These are phyloP conservation scores for Colletotrichum lupini DNA, from an alignment of 2,329 filamentous ascomycete species.

Conservation along the genomic window DNA sequence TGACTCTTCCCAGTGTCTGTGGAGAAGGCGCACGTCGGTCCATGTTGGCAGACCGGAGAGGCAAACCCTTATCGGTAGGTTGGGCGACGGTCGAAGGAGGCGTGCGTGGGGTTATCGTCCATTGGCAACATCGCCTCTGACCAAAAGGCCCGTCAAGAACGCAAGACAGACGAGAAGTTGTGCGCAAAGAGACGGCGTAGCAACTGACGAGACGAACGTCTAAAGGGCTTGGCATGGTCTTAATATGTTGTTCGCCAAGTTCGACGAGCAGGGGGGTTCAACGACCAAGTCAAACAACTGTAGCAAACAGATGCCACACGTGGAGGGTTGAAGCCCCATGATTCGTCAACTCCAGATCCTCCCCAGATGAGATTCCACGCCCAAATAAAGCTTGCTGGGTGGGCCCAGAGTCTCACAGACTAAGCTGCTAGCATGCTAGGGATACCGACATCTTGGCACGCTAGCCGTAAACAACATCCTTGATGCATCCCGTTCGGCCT, in stretches of 20 bases:
- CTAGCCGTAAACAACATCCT: constrained; percentile 11
- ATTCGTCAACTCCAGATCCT: constrained; percentile 25
- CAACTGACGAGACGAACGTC: constrained; percentile 9
- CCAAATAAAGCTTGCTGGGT: constrained; percentile 29
- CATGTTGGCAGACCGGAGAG: constrained; percentile 20
- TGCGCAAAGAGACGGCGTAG: constrained; percentile 17
- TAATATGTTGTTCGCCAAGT: constrained; percentile 10
- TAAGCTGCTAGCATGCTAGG: constrained; percentile 20
- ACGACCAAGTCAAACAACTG: constrained; percentile 15
- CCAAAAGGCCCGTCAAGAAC: not conserved
- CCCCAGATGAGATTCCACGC: constrained; percentile 26
- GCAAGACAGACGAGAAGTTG: not conserved
- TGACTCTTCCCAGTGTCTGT: constrained; percentile 4
- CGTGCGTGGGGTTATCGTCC: constrained; percentile 5
- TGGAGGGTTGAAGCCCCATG: constrained; percentile 13
- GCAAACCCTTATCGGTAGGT: constrained; percentile 24
- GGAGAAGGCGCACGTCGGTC: not conserved
- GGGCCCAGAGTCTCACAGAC: not conserved
- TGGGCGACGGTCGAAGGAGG: not conserved
- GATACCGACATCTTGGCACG: constrained; percentile 36
- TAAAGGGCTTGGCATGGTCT: constrained; percentile 29
- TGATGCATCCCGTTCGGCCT: constrained; percentile 9
- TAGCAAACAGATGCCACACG: constrained; percentile 29
- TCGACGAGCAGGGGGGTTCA: constrained; percentile 14
- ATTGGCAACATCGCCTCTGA: not conserved